Percentiles rank a stretch among this genome's conserved stretches.
Conservation (phyloP, 73 alveolate genomes). For the Paramecium bursaria region DNA sequence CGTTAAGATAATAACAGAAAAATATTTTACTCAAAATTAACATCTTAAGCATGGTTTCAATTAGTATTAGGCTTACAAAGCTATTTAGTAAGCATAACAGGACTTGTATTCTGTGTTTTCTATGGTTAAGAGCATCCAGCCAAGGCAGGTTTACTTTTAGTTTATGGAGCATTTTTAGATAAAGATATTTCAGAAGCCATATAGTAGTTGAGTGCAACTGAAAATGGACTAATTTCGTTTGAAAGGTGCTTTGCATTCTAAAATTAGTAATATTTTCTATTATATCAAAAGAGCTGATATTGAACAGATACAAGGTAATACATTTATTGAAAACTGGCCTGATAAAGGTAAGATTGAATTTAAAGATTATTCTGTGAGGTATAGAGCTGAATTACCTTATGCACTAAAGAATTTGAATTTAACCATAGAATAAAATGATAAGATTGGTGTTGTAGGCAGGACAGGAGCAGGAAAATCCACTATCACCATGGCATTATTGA, state of each 20-base stretch:
- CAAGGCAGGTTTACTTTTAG: slow-evolving; percentile 74
- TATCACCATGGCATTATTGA: slow-evolving; percentile 65
- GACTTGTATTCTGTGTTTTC: slow-evolving; percentile 70
- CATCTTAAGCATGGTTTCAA: slow-evolving; percentile 68
- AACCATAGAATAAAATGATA: slow-evolving; percentile 74
- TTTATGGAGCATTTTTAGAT: slow-evolving; percentile 75
- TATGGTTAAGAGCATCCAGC: slow-evolving; percentile 74
- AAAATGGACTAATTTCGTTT: slow-evolving; percentile 84
- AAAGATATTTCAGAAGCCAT: slow-evolving; percentile 74
- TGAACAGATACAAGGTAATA: not conserved
- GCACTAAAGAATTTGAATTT: slow-evolving; percentile 72
- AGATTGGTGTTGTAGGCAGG: slow-evolving; percentile 86
- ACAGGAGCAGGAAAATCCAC: slow-evolving; percentile 92
- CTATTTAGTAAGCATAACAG: slow-evolving; percentile 75
- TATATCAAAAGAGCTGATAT: slow-evolving; percentile 73
- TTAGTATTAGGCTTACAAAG: slow-evolving; percentile 72
- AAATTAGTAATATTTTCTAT: slow-evolving; percentile 75
- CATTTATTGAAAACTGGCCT: slow-evolving; percentile 78
- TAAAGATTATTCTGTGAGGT: slow-evolving; percentile 72
- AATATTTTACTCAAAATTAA: not conserved
- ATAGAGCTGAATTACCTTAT: slow-evolving; percentile 78
- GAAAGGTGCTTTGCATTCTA: slow-evolving; percentile 89
- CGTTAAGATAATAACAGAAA: slow-evolving; percentile 32
- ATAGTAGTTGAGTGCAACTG: slow-evolving; percentile 74
- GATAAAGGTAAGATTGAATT: slow-evolving; percentile 71